These are phyloP conservation scores for Nicotiana tabacum DNA, from an alignment of 257 asterid genomes.

Conservation along the genomic window DNA sequence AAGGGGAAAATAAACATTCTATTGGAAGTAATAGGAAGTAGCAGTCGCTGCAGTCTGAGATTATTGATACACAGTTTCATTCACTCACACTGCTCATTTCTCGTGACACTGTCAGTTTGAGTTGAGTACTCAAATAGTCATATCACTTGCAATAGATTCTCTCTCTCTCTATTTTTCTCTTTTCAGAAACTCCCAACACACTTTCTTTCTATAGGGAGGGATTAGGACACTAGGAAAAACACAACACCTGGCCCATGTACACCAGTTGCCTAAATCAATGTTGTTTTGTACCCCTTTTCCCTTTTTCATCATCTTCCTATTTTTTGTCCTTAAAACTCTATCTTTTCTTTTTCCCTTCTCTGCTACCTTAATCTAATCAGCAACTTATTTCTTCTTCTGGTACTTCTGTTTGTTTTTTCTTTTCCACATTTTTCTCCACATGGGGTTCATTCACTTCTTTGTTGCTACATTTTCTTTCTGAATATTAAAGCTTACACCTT, in stretches of 20 bases:
- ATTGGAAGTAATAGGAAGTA: background rate
- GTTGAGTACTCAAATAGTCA: conserved; percentile 7
- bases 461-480: background rate
- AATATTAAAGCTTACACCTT: background rate
- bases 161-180: background rate
- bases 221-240: conserved; percentile 27
- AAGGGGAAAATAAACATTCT: no score
- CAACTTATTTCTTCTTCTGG: background rate
- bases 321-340: conserved; percentile 9
- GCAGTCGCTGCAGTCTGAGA: conserved; percentile 14
- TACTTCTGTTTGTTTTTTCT: background rate
- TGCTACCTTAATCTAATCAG: conserved; percentile 7
- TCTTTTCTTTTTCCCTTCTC: background rate
- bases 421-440: background rate
- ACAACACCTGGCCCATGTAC: conserved; percentile 65
- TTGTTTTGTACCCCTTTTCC: conserved; percentile 26
- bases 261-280: conserved; percentile 37
- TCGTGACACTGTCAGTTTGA: conserved; percentile 41
- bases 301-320: conserved; percentile 16
- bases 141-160: conserved; percentile 3
- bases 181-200: background rate
- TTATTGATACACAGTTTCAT: conserved; percentile 19
- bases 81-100: conserved; percentile 51
- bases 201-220: background rate
- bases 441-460: background rate